These are phyloP conservation scores for Cochliopodium minus DNA, from an alignment of 208 protist genomes.

Conservation along the genomic window DNA sequence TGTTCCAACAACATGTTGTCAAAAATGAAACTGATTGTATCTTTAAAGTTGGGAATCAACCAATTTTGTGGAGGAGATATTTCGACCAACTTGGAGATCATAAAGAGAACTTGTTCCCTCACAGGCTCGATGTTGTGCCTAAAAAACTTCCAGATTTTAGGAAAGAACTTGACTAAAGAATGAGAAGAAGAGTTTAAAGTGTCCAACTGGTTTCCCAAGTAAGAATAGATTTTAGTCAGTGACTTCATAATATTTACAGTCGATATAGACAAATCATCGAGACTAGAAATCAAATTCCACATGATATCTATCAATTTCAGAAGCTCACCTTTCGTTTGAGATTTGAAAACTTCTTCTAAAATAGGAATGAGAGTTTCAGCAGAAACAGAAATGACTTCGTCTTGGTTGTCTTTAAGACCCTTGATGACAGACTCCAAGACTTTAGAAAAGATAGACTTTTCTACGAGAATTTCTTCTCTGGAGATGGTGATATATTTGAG, in stretches of 20 bases:
- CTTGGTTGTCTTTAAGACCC: neutral
- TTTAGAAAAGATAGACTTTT: slow-evolving; percentile 14
- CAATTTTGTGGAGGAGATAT: slow-evolving; percentile 2
- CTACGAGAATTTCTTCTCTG: slow-evolving; percentile 21
- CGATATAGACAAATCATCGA: slow-evolving; percentile 45
- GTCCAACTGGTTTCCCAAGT: neutral
- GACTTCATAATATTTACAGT: slow-evolving; percentile 29
- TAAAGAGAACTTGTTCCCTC: slow-evolving; percentile 21
- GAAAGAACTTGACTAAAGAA: slow-evolving; percentile 18
- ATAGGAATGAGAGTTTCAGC: slow-evolving; percentile 8
- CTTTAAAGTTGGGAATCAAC: slow-evolving; percentile 15
- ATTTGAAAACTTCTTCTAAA: neutral
- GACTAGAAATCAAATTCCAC: slow-evolving; percentile 36
- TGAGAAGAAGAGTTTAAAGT: neutral
- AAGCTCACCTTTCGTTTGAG: neutral
- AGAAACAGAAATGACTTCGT: neutral
- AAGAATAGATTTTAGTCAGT: slow-evolving; percentile 17
- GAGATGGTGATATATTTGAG: slow-evolving; percentile 44
- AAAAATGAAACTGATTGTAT: slow-evolving; percentile 21
- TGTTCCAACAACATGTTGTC: slow-evolving; percentile 31
- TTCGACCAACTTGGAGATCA: slow-evolving; percentile 22
- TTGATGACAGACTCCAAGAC: slow-evolving; percentile 18
- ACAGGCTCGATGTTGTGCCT: slow-evolving; percentile 30
- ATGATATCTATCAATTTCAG: slow-evolving; percentile 29
- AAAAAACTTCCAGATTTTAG: slow-evolving; percentile 39